Conservation (phyloP, 495 filamentous ascomycete genomes). For the Annulohypoxylon nitens region DNA sequence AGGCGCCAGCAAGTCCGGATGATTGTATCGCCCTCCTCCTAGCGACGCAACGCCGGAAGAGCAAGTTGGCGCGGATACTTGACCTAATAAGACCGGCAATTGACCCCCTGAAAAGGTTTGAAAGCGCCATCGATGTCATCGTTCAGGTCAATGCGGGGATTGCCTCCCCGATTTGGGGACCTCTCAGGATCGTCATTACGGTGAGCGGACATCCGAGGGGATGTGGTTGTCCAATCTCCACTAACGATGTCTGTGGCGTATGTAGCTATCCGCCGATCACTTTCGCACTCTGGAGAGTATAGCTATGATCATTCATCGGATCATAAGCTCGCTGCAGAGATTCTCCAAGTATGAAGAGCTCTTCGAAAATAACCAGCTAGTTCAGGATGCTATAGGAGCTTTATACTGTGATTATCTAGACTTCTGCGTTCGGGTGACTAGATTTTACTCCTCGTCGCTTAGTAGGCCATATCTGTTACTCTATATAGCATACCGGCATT, state of each 20-base stretch:
- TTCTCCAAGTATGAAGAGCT: conserved; percentile 48
- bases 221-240: conserved; percentile 5
- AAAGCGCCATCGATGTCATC: conserved; percentile 42
- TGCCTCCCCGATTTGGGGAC: conserved; percentile 42
- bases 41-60: conserved; percentile 37
- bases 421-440: conserved; percentile 46
- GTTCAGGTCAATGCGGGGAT: conserved; percentile 43
- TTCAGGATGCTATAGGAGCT: conserved; percentile 46
- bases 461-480: conserved; percentile 3
- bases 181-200: conserved; percentile 38
- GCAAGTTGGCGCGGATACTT: conserved; percentile 33
- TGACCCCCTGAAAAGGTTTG: conserved; percentile 36
- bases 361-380: conserved; percentile 38
- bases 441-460: conserved; percentile 45
- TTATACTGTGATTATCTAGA: conserved; percentile 50
- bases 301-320: conserved; percentile 45
- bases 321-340: conserved; percentile 47
- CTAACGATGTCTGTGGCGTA: conserved; percentile 16
- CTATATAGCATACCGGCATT: not conserved
- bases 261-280: conserved; percentile 42
- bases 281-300: conserved; percentile 48
- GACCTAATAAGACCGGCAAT: conserved; percentile 39
- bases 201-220: conserved; percentile 24
- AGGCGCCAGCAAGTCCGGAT: conserved; percentile 28
- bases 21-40: conserved; percentile 38